Evolutionary conservation across 148 eudicot species (phyloP).

Genomic region (Vaccinium vitisidaea): DNA sequence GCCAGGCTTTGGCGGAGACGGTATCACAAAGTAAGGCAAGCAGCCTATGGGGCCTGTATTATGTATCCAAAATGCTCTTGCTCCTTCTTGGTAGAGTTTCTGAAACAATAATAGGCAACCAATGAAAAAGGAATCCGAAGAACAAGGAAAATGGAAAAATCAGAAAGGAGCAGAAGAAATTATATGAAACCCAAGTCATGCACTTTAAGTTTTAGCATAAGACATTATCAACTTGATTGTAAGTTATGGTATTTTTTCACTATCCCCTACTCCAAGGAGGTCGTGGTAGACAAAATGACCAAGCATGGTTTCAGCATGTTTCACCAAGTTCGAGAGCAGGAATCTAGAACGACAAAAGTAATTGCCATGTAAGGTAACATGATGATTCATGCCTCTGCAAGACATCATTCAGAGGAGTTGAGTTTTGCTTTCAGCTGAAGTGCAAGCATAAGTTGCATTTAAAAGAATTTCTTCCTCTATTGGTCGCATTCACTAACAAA

Average conservation of each 20-base stretch:
- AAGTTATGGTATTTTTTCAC: not conserved
- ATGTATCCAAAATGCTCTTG: conserved; percentile 38
- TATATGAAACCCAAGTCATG: not conserved
- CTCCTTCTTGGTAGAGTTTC: conserved; percentile 35
- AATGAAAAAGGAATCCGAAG: not conserved
- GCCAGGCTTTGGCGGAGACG: conserved; percentile 22
- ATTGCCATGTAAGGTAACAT: not conserved
- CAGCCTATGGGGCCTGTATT: conserved; percentile 48
- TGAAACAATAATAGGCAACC: conserved; percentile 4
- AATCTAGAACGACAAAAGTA: not conserved
- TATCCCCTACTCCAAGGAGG: not conserved
- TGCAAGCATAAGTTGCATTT: not conserved
- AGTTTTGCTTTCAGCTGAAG: not conserved
- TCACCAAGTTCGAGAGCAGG: not conserved
- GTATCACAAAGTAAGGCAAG: conserved; percentile 27
- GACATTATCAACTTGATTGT: not conserved
- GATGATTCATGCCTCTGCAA: not conserved
- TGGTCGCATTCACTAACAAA: not conserved
- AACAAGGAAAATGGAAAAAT: not conserved
- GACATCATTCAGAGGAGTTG: not conserved
- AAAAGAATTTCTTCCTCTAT: not conserved
- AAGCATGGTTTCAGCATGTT: not conserved
- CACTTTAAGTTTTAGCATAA: not conserved
- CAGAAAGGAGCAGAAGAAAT: not conserved
- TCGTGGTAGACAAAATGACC: not conserved